Conservation (phyloP, 2,329 filamentous ascomycete species). For the Colletotrichum neosansevieriae region DNA sequence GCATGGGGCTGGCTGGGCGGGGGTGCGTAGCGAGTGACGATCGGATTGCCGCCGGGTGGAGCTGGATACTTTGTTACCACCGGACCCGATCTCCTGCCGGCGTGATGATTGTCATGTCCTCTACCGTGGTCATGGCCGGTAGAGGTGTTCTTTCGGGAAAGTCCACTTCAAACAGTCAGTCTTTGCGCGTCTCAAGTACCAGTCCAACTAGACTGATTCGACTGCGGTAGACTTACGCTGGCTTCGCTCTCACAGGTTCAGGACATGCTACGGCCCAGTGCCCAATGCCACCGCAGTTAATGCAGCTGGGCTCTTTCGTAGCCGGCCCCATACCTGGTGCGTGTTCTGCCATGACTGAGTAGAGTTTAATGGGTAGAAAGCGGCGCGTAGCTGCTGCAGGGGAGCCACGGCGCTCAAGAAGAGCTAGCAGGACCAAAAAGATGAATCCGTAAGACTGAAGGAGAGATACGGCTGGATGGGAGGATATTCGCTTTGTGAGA, state of each 20-base stretch:
- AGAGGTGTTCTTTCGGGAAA: constrained; percentile 30
- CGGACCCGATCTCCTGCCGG: constrained; percentile 29
- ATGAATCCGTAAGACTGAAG: too few relatives aligned
- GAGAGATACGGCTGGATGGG: too few relatives aligned
- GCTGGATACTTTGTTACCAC: constrained; percentile 38
- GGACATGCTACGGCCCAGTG: constrained; percentile 40
- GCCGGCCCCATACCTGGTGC: constrained; percentile 33
- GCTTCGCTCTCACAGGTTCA: constrained; percentile 36
- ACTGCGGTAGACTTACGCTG: constrained; percentile 30
- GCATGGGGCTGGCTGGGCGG: constrained; percentile 35
- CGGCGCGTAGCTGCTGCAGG: background rate
- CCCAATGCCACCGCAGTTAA: constrained; percentile 38
- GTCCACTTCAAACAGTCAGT: constrained; percentile 27
- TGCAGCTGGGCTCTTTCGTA: constrained; percentile 38
- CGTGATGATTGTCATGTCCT: constrained; percentile 24
- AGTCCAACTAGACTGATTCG: background rate
- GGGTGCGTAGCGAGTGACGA: constrained; percentile 40
- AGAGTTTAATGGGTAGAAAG: background rate
- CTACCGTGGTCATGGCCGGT: constrained; percentile 21
- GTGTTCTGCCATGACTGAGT: constrained; percentile 27
- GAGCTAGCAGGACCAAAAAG: background rate
- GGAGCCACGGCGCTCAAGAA: background rate
- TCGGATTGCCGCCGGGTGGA: constrained; percentile 32
- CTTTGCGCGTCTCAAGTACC: background rate
- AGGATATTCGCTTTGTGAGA: too few relatives aligned